Conservation (phyloP, 2,329 filamentous ascomycete genomes). For the Herpotrichia juniperi region DNA sequence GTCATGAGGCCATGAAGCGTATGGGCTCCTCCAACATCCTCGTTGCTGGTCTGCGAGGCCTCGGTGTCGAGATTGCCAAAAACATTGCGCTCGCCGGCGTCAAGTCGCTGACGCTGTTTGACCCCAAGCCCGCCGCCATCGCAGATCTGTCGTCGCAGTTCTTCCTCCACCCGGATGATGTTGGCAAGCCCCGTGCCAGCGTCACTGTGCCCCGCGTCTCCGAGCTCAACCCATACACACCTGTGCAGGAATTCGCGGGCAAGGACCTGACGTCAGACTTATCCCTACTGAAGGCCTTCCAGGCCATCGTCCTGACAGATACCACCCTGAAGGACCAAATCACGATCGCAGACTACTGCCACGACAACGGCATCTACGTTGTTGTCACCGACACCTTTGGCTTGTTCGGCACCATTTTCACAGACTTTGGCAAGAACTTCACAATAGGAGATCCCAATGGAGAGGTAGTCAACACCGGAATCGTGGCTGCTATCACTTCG, state of each 20-base stretch:
- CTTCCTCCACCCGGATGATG: conserved; percentile 86
- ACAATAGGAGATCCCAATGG: conserved; percentile 88
- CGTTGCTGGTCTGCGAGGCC: conserved; percentile 86
- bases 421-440: conserved; percentile 95
- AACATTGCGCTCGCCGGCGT: conserved; percentile 97
- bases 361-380: conserved; percentile 89
- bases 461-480: conserved; percentile 85
- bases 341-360: conserved; percentile 88
- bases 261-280: conserved; percentile 75
- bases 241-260: conserved; percentile 74
- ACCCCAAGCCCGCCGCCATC: conserved; percentile 82
- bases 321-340: conserved; percentile 81
- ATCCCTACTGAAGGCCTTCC: conserved; percentile 84
- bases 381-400: conserved; percentile 89
- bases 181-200: conserved; percentile 88
- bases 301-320: conserved; percentile 89
- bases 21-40: conserved; percentile 97
- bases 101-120: conserved; percentile 93
- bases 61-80: conserved; percentile 98
- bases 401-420: conserved; percentile 94
- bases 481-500: conserved; percentile 87
- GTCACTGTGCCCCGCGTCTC: conserved; percentile 88
- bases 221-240: conserved; percentile 96
- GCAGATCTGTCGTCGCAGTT: conserved; percentile 96
- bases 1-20: conserved; percentile 93